A percentile compares a stretch with the other conserved stretches of the same genome.
These are phyloP conservation scores for Dianthus caryophyllus DNA, from an alignment of 148 eudicot species.

Conservation along the genomic window DNA sequence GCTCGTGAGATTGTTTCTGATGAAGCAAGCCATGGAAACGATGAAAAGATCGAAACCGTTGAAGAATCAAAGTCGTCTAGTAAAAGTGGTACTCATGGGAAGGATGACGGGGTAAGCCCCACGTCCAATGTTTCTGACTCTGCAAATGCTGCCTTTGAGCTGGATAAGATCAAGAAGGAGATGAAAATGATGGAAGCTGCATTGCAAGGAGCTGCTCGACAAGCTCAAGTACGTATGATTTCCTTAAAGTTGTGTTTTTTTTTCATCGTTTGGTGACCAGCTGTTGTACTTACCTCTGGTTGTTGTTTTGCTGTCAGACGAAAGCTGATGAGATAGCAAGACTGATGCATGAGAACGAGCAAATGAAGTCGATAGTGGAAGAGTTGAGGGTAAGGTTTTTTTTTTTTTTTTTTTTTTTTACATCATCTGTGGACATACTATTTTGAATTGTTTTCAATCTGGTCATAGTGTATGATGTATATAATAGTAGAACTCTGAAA, in stretches of 20 bases:
- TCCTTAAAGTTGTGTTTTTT: not conserved
- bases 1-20: slow-evolving; percentile 36
- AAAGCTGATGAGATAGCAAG: slow-evolving; percentile 96
- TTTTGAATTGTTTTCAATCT: not conserved
- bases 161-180: slow-evolving; percentile 75
- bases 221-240: slow-evolving; percentile 74
- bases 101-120: slow-evolving; percentile 39
- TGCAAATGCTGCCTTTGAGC: slow-evolving; percentile 47
- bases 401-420: not conserved
- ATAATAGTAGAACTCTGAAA: not conserved
- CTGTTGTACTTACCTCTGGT: slow-evolving; percentile 6
- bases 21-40: slow-evolving; percentile 28
- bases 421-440: not conserved
- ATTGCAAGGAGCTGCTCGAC: slow-evolving; percentile 91
- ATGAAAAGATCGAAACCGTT: slow-evolving; percentile 24
- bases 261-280: not conserved
- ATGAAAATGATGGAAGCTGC: slow-evolving; percentile 99
- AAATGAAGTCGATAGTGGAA: slow-evolving; percentile 58
- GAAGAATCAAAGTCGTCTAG: slow-evolving; percentile 28
- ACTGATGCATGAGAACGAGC: slow-evolving; percentile 92
- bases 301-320: slow-evolving; percentile 45
- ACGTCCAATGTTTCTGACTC: slow-evolving; percentile 40
- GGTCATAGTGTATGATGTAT: not conserved
- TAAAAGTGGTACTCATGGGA: slow-evolving; percentile 32
- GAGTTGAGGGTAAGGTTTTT: slow-evolving; percentile 53